These are phyloP conservation scores for Clonostachys sp. DNA, from an alignment of 2,329 filamentous ascomycete genomes.

Conservation along the genomic window DNA sequence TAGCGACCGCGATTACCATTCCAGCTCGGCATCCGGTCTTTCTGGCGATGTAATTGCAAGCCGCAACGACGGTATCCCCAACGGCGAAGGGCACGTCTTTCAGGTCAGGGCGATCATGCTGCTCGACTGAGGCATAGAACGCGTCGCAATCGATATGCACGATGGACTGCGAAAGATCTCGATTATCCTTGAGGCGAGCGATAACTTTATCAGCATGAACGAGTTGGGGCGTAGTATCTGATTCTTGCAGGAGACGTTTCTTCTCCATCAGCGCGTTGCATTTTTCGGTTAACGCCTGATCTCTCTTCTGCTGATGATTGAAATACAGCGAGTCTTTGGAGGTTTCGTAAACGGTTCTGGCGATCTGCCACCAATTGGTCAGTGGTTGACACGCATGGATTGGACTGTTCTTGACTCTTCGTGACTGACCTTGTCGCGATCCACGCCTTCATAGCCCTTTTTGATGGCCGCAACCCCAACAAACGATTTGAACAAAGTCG, in stretches of 20 bases:
- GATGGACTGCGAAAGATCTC: slow-evolving; percentile 79
- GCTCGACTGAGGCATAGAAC: slow-evolving; percentile 94
- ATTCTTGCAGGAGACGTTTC: slow-evolving; percentile 69
- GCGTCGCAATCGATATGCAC: slow-evolving; percentile 97
- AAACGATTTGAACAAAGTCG: too few relatives aligned
- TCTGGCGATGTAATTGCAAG: slow-evolving; percentile 82
- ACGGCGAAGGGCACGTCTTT: slow-evolving; percentile 88
- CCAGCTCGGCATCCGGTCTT: slow-evolving; percentile 88
- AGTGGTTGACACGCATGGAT: too few relatives aligned
- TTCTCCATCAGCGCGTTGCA: slow-evolving; percentile 74
- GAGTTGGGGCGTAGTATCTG: slow-evolving; percentile 69
- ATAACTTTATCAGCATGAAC: slow-evolving; percentile 79
- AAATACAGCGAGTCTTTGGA: slow-evolving; percentile 97
- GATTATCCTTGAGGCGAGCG: slow-evolving; percentile 67
- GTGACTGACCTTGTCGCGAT: too few relatives aligned
- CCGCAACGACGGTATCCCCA: slow-evolving; percentile 63
- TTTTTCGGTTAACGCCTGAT: slow-evolving; percentile 79
- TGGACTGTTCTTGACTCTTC: too few relatives aligned
- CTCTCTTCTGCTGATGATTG: slow-evolving; percentile 79
- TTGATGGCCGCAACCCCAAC: too few relatives aligned
- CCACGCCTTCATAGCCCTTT: too few relatives aligned
- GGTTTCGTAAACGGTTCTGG: slow-evolving; percentile 80
- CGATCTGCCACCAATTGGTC: too few relatives aligned
- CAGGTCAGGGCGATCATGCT: slow-evolving; percentile 76
- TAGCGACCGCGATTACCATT: slow-evolving; percentile 94